Percentiles rank a stretch among this genome's conserved stretches.
Conservation (phyloP, 2,329 filamentous ascomycete genomes). For the Aspergillus pseudonomiae region DNA sequence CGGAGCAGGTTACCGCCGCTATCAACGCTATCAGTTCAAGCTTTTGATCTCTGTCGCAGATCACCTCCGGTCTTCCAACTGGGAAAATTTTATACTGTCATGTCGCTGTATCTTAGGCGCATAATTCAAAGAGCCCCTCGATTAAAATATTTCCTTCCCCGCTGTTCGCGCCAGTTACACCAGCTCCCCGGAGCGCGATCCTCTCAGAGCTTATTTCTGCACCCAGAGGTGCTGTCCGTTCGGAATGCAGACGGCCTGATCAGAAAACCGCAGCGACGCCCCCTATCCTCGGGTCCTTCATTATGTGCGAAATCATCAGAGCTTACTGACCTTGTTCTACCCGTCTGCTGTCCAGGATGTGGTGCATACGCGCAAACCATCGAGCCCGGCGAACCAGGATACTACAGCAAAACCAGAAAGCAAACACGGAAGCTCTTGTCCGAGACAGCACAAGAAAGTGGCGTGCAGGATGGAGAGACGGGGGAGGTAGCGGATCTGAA, state of each 20-base stretch:
- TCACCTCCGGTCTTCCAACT: not conserved
- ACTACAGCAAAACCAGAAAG: constrained; percentile 56
- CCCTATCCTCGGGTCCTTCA: constrained; percentile 22
- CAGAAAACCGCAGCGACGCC: constrained; percentile 18
- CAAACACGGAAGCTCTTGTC: constrained; percentile 46
- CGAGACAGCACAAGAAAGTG: constrained; percentile 20
- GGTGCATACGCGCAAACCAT: constrained; percentile 63
- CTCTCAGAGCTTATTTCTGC: constrained; percentile 12
- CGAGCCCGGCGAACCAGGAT: constrained; percentile 59
- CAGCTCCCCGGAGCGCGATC: constrained; percentile 4
- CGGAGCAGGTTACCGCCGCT: constrained; percentile 23
- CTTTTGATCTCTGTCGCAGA: constrained; percentile 13
- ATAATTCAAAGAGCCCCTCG: constrained; percentile 23
- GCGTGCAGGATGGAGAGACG: constrained; percentile 9
- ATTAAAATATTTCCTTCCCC: constrained; percentile 2
- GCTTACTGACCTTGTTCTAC: constrained; percentile 39
- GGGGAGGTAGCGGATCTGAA: constrained; percentile 23
- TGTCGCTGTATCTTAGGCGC: constrained; percentile 33
- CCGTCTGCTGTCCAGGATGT: constrained; percentile 63
- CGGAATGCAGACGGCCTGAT: constrained; percentile 1
- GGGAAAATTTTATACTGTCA: constrained; percentile 20
- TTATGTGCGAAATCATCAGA: constrained; percentile 16
- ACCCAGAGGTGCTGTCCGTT: constrained; percentile 2
- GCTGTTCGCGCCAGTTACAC: not conserved
- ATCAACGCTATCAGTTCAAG: constrained; percentile 20